Evolutionary conservation across 345 rosid genomes (phyloP), one percentile per base, ranked within the genome.

Genomic region (Melaleuca quinquenervia): DNA sequence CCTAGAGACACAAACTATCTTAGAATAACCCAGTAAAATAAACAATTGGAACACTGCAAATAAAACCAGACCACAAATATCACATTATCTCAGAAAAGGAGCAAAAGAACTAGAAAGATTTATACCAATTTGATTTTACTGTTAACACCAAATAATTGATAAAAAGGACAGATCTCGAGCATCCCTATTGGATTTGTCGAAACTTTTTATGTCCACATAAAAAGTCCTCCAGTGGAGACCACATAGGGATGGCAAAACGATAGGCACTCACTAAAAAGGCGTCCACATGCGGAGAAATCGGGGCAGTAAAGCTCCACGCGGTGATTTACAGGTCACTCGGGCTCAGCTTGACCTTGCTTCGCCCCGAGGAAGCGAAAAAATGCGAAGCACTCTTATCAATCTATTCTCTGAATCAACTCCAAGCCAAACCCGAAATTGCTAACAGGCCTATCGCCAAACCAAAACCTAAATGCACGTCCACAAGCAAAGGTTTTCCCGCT

Each of bases 1-100:
- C 98, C 99, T 97, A 87, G 5, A 58, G n/a, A 84, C 13, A 45
- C 50, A 27, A 74, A 58, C 26, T 22, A 89, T 44, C n/a, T 52
- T n/a, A 52, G 24, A 50, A 85, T 44, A 45, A 36, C 75, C 26
- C 27, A 49, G 50, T 26, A 56, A 11, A 22, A 58, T 29, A 24
- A 3, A 60, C 36, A 62, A 62, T 1, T 20, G 44, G 11, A 15
- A 41, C 36, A 9, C 48, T 41, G 4, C 80, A 44, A 48, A 18
- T 70, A 70, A 70, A 70, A 70, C 80, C 80, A 8, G 26, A 48
- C 80, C 48, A 70, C 26, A 70, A 3, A 53, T 53, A 53, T 53
- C 56, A 21, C 56, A 53, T 21, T 53, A 8, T 53, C 56, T 20
- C 56, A 53, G 26, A 53, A 53, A 53, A 10, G 56, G 56, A 4